Evolutionary conservation across 2,329 filamentous ascomycete genomes (phyloP).

Genomic region (Grosmannia serpens): DNA sequence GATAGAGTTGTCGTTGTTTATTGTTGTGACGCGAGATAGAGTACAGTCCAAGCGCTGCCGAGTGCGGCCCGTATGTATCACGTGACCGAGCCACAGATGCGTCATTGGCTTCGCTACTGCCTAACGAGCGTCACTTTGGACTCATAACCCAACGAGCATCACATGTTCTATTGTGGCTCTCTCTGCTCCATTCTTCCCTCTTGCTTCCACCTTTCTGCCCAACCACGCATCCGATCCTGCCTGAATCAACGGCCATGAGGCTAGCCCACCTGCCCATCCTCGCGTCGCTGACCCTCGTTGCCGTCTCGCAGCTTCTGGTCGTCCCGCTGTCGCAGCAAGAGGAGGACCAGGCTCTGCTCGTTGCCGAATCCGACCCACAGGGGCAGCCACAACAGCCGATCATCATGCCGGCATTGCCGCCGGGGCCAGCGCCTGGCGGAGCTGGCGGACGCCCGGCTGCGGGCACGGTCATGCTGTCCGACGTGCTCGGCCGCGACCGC

Average conservation of each 20-base stretch:
- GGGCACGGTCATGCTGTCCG: slow-evolving; percentile 58
- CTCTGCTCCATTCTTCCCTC: neutral
- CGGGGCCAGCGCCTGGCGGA: slow-evolving; percentile 4
- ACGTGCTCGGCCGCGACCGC: slow-evolving; percentile 71
- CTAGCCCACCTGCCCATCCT: slow-evolving; percentile 3
- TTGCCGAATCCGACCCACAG: neutral
- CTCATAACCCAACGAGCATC: neutral
- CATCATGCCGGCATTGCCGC: slow-evolving; percentile 12
- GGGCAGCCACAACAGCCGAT: slow-evolving; percentile 2
- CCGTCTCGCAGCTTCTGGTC: slow-evolving; percentile 9
- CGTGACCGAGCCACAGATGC: neutral
- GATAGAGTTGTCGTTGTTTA: too few species aligned
- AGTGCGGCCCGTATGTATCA: neutral
- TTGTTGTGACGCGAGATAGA: too few species aligned
- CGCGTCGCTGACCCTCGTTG: slow-evolving; percentile 9
- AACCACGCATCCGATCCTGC: too few species aligned
- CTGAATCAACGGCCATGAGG: slow-evolving; percentile 5
- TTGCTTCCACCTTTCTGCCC: too few species aligned
- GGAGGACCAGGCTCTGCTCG: neutral
- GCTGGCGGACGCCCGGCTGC: slow-evolving; percentile 2
- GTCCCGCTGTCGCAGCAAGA: neutral
- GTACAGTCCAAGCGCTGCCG: too few species aligned
- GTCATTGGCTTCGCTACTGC: neutral
- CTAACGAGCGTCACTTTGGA: neutral
- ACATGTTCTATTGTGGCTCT: neutral